A percentile compares a stretch with the other conserved stretches of the same genome.
Evolutionary conservation across 352 stramenopile species (phyloP).

Genomic region (Lagenidium giganteum): DNA sequence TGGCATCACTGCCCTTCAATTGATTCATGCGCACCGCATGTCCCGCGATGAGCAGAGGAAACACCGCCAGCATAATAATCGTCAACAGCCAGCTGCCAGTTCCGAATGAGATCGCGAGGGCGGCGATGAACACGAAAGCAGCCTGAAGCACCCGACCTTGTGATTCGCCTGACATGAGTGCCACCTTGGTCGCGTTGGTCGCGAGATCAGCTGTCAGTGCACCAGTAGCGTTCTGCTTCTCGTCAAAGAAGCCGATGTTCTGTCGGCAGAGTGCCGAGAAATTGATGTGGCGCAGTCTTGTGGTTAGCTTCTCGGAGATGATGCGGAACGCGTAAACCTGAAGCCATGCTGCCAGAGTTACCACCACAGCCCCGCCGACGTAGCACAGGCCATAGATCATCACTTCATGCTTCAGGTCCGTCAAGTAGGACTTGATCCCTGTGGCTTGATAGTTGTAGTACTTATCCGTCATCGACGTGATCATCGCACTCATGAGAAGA

Average conservation of each 20-base stretch:
- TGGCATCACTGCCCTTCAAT: slow-evolving; percentile 11
- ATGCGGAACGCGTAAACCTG: slow-evolving; percentile 36
- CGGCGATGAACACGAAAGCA: slow-evolving; percentile 32
- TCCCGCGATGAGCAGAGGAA: slow-evolving; percentile 47
- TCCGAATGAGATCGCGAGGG: slow-evolving; percentile 44
- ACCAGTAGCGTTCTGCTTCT: slow-evolving; percentile 51
- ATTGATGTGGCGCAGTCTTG: slow-evolving; percentile 27
- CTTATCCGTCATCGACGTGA: slow-evolving; percentile 30
- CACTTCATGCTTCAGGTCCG: slow-evolving; percentile 23
- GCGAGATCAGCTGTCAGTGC: slow-evolving; percentile 31
- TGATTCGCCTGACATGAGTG: slow-evolving; percentile 35
- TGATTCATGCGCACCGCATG: slow-evolving; percentile 22
- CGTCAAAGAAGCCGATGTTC: slow-evolving; percentile 69
- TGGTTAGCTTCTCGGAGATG: slow-evolving; percentile 43
- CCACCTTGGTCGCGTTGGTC: slow-evolving; percentile 35
- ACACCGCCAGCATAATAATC: slow-evolving; percentile 42
- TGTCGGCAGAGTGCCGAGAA: slow-evolving; percentile 29
- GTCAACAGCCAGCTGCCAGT: slow-evolving; percentile 53
- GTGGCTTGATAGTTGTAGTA: slow-evolving; percentile 25
- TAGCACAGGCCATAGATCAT: slow-evolving; percentile 19
- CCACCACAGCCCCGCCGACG: slow-evolving; percentile 17
- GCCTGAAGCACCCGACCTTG: slow-evolving; percentile 31
- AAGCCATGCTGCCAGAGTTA: slow-evolving; percentile 23
- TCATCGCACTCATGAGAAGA: slow-evolving; percentile 25
- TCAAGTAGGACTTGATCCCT: slow-evolving; percentile 13